Conservation (phyloP, 495 filamentous ascomycete species). For the Hypoxylon intermedium region DNA sequence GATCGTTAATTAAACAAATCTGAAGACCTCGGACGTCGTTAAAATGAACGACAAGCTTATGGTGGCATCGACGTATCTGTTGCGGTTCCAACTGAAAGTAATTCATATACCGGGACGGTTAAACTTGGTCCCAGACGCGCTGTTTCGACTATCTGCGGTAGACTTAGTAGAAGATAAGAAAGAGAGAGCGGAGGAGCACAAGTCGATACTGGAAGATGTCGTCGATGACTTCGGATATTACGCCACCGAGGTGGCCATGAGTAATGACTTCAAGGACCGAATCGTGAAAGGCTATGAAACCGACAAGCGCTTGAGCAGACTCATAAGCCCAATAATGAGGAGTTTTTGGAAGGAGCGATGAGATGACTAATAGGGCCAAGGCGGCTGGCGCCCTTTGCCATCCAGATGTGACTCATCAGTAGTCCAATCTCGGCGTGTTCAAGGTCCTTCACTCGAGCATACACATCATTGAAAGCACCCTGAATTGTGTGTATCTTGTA, state of each 20-base stretch:
- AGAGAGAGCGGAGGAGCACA: not conserved
- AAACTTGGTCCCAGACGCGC: constrained; percentile 3
- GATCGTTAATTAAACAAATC: not conserved
- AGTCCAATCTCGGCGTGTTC: too few species aligned
- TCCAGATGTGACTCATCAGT: too few species aligned
- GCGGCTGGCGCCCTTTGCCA: too few species aligned
- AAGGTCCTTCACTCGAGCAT: too few species aligned
- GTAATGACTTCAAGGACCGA: not conserved
- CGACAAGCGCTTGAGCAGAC: not conserved
- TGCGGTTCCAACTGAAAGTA: not conserved
- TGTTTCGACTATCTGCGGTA: not conserved
- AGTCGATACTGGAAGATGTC: not conserved
- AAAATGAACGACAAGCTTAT: not conserved
- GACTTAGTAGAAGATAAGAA: not conserved
- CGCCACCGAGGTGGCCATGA: not conserved
- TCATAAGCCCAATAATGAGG: not conserved
- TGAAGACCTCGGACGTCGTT: not conserved
- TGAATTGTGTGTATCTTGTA: too few species aligned
- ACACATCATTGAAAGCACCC: too few species aligned
- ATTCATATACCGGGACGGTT: not conserved
- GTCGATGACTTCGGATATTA: constrained; percentile 1
- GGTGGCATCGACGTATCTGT: not conserved
- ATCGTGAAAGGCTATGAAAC: not conserved
- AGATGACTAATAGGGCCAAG: too few species aligned
- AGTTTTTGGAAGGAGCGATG: not conserved